phyloP scores from a whole-genome alignment of 495 filamentous ascomycete genomes.

The Penicillium egyptiacum region DNA sequence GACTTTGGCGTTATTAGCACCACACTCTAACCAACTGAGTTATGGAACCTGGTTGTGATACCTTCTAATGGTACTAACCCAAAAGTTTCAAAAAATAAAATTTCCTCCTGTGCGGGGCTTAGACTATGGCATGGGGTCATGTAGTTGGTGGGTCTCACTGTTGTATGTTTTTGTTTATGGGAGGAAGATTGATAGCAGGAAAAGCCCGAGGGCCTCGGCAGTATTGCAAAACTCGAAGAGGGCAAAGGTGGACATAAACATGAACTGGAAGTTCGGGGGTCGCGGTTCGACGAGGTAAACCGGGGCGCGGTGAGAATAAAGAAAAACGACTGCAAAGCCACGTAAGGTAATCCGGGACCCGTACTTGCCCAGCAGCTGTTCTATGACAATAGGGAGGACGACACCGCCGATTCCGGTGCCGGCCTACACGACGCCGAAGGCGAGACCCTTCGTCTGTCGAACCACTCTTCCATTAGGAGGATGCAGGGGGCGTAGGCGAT shows the following conservation, averaged over 20 bases:
- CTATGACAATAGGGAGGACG: slow-evolving; percentile 48
- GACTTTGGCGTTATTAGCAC: slow-evolving; percentile 41
- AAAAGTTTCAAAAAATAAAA: too few species aligned
- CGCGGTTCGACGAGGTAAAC: slow-evolving; percentile 49
- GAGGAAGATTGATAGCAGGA: slow-evolving; percentile 59
- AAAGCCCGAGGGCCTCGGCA: slow-evolving; percentile 57
- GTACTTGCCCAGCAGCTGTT: slow-evolving; percentile 46
- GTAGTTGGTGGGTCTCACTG: too few species aligned
- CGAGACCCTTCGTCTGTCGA: slow-evolving; percentile 16
- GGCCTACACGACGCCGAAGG: slow-evolving; percentile 25
- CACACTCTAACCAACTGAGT: slow-evolving; percentile 40
- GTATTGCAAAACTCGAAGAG: slow-evolving; percentile 53
- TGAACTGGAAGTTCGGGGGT: slow-evolving; percentile 40
- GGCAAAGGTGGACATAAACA: slow-evolving; percentile 44
- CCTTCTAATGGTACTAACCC: too few species aligned
- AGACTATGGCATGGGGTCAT: too few species aligned
- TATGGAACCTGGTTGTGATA: too few species aligned
- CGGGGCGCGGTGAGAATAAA: slow-evolving; percentile 47
- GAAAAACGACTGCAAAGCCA: slow-evolving; percentile 43
- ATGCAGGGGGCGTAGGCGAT: slow-evolving; percentile 20
- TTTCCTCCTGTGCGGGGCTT: too few species aligned
- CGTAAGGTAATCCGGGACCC: slow-evolving; percentile 53
- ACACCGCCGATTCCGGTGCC: slow-evolving; percentile 43
- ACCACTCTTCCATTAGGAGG: slow-evolving; percentile 22
- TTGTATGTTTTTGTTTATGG: too few species aligned